Evolutionary conservation across 208 protist species (phyloP), one percentile per base, ranked within the genome.

Genomic region (Kentomonas sorsogonicus): DNA sequence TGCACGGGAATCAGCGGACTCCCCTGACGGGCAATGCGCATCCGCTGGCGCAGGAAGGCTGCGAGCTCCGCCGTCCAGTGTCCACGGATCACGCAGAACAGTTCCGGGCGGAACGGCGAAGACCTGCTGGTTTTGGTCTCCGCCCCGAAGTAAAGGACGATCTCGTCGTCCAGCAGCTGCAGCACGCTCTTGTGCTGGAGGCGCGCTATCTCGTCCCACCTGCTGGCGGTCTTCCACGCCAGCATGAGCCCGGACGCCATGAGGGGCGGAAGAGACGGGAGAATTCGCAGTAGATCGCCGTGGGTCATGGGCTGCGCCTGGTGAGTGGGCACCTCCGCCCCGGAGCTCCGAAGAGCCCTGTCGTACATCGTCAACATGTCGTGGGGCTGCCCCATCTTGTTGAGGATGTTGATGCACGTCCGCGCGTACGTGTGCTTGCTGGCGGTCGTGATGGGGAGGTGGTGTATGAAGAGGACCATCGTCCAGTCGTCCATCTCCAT

Each of bases 211-310:
- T 60, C 54, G 41, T 60, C 30, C 54, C 43, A 60, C 15, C 54
- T 39, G 22, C 41, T 51, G 13, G 54, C 54, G 0, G 54, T 60
- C 31, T 60, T 60, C 54, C 54, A 60, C 27, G 41, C 26, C 2
- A 60, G 41, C 9, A 23, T 9, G 3, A 60, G 43, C 10, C 22
- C 15, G 29, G 34, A 26, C 11, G 23, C 34, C 13, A 31, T 39
- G 10, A 6, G 10, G 16, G 10, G 33, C 15, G n/a, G 7, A 7
- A 5, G 23, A 10, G 13, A 3, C 6, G 34, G 9, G 30, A 26
- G n/a, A 16, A 47, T 60, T 7, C 11, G 23, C 3, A 16, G 31
- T 16, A 60, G 18, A 30, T 60, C 41, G 27, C 11, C 3, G n/a
- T 33, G 16, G n/a, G 54, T 51, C 22, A 60, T 9, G 3, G 41